Evolutionary conservation across 345 rosid genomes (phyloP).

Genomic region (Jatropha curcas): DNA sequence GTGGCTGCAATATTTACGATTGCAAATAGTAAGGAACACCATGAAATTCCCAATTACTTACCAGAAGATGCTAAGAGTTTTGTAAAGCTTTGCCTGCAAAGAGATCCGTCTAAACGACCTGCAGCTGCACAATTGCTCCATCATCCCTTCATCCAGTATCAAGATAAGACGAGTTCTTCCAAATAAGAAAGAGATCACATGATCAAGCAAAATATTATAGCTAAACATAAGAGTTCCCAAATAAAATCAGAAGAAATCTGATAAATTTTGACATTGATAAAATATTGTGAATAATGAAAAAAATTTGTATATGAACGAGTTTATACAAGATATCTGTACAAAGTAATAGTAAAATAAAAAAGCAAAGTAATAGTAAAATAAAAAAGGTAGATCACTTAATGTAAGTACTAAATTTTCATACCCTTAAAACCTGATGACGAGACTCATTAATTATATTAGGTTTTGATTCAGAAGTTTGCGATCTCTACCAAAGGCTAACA

Average conservation of each 20-base stretch:
- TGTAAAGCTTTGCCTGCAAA: slow-evolving; percentile 74
- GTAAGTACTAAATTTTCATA: too few species aligned
- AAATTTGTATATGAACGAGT: background rate
- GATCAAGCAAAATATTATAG: background rate
- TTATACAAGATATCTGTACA: too few species aligned
- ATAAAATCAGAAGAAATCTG: background rate
- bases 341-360: background rate
- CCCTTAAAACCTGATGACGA: too few species aligned
- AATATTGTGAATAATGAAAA: too few species aligned
- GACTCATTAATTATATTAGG: too few species aligned
- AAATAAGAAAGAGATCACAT: background rate
- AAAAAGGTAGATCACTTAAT: too few species aligned
- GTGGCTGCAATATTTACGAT: slow-evolving; percentile 97
- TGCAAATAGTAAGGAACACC: slow-evolving; percentile 83
- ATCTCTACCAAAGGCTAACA: too few species aligned
- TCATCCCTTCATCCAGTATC: slow-evolving; percentile 60
- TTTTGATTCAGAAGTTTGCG: too few species aligned
- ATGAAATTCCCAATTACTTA: slow-evolving; percentile 81
- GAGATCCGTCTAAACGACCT: slow-evolving; percentile 80
- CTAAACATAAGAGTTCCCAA: background rate
- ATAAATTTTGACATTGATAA: too few species aligned
- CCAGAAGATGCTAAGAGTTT: slow-evolving; percentile 77
- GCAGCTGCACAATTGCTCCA: slow-evolving; percentile 63
- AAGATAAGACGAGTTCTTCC: background rate
- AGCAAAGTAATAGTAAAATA: too few species aligned